Base-by-base conservation (phyloP, 2,329 filamentous ascomycete species). In the Harringtonia lauricola region DNA sequence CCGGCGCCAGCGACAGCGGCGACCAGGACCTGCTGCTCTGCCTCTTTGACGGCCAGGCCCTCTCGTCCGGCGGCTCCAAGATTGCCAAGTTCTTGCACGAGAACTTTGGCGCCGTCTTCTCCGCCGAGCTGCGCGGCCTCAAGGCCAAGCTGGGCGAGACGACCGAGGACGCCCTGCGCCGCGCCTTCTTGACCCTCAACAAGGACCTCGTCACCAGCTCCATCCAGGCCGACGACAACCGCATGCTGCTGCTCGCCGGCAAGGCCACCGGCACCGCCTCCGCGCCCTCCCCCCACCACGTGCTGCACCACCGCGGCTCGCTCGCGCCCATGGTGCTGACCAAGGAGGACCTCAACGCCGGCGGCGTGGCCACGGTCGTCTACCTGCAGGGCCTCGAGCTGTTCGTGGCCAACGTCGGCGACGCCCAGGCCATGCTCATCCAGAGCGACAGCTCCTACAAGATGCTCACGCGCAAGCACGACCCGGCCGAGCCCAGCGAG, bases 21-120 rank as follows among this genome's bases (percentile, higher is more conserved):
- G 88, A 96, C 52, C 83, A 86, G 36, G 89, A 96, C 61, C 89
- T 86, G 36, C 72, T 98, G 2, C 67, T 98, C 37, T 92, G 90
- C n/a, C 74, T 98, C 62, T 98, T 98, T 57, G 94, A 98, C 58
- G 92, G 92, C 4, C 86, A 95, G 59, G 77, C 82, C n/a, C 71
- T 94, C 46, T 86, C 86, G 3, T 88, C 79, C 48, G 86, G 89
- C 48, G 94, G 92, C 36, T 95, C 89, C 49, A 94, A 94, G 66
- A 86, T 98, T 53, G 89, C 92, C 51, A 96, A 95, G 60, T 98
- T 86, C 56, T 68, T 98, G 26, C 90, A 98, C 58, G 92, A 98
- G 64, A 90, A 95, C 57, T 95, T 98, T 62, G 85, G 86, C 21
- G 75, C 83, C 47, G 83, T 87, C 15, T 92, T 98, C 55, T 76